A percentile compares a stretch with the other conserved stretches of the same genome.
Evolutionary conservation across 108 stramenopile species (phyloP).

Genomic region (Bacterosira constricta): DNA sequence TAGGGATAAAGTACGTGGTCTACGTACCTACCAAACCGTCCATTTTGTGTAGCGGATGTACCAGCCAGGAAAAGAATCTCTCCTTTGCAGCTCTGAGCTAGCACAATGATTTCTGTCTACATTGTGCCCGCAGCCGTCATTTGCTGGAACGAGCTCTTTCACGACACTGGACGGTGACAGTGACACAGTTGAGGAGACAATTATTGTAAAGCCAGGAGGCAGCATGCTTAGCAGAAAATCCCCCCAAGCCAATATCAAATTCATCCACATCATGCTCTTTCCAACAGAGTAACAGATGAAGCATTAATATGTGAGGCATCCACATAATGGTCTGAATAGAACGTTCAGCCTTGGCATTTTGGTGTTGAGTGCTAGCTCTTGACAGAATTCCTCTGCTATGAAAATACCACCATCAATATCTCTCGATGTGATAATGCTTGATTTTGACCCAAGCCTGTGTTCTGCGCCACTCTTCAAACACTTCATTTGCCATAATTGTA

Average conservation of each 20-base stretch:
- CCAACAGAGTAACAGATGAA: conserved; percentile 51
- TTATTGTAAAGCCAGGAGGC: not conserved
- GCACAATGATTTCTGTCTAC: no score
- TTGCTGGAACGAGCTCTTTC: no score
- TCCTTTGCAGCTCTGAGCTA: no score
- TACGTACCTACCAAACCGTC: no score
- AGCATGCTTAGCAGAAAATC: not conserved
- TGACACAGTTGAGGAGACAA: not conserved
- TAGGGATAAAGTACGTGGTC: no score
- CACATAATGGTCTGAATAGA: conserved; percentile 36
- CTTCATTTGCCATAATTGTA: conserved; percentile 10
- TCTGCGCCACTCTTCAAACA: conserved; percentile 21
- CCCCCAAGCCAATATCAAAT: conserved; percentile 48
- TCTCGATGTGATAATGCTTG: conserved; percentile 32
- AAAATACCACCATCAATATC: conserved; percentile 40
- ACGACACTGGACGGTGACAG: no score
- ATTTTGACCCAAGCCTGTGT: conserved; percentile 18
- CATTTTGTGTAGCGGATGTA: no score
- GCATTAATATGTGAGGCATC: conserved; percentile 45
- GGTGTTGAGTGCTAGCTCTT: conserved; percentile 46
- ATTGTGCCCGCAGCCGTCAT: no score
- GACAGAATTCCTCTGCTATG: not conserved
- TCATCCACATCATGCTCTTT: not conserved
- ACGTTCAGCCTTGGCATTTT: conserved; percentile 54
- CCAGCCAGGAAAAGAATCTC: no score